A percentile compares a stretch with the other conserved stretches of the same genome.
Evolutionary conservation across 2,329 filamentous ascomycete species (phyloP).

Genomic region (Penicillium sp.): DNA sequence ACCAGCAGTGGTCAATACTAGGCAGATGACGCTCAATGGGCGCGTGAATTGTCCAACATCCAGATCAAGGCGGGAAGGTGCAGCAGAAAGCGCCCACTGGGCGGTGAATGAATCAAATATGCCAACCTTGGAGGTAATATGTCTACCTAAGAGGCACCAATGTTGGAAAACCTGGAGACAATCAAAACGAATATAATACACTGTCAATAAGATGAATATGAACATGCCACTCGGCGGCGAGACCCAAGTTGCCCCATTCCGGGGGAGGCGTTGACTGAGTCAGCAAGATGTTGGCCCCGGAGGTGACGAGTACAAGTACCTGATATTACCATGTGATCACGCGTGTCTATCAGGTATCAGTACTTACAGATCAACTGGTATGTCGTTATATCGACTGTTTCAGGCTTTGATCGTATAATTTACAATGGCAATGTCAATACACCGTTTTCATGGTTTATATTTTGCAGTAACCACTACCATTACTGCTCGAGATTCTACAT

Average conservation of each 20-base stretch:
- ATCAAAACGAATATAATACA: background rate
- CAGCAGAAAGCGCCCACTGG: slow-evolving; percentile 3
- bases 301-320: background rate
- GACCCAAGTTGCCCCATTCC: background rate
- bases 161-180: background rate
- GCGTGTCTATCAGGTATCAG: background rate
- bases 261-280: slow-evolving; percentile 1
- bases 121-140: background rate
- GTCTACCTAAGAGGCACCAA: too few species aligned
- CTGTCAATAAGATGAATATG: background rate
- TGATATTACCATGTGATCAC: background rate
- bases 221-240: background rate
- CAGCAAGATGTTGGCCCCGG: background rate
- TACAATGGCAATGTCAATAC: background rate
- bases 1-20: slow-evolving; percentile 8
- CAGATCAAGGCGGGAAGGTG: slow-evolving; percentile 7
- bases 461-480: background rate
- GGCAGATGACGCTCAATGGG: slow-evolving; percentile 16
- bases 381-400: too few species aligned
- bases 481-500: background rate
- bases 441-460: background rate
- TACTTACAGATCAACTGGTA: background rate
- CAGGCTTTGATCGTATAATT: background rate
- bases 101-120: slow-evolving; percentile 5
- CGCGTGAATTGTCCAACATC: slow-evolving; percentile 17